Evolutionary conservation across 345 rosid genomes (phyloP).

Genomic region (Lumnitzera racemosa): DNA sequence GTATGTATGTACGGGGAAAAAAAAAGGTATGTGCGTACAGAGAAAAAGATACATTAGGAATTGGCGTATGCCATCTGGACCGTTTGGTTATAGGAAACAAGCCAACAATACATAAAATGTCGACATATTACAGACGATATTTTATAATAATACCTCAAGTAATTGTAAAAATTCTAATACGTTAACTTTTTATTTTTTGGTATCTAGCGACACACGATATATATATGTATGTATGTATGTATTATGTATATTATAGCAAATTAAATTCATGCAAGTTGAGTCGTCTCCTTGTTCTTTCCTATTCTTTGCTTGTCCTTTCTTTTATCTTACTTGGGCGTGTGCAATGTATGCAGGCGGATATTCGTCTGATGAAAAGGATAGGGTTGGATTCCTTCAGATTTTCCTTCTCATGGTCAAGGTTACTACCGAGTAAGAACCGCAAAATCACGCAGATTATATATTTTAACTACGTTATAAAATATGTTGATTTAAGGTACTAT

Average conservation of each 20-base stretch:
- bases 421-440: slow-evolving; percentile 20
- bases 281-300: background rate
- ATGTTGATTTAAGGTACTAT: background rate
- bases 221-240: no score
- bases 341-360: slow-evolving; percentile 13
- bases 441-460: background rate
- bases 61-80: no score
- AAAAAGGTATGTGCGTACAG: no score
- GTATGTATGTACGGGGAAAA: background rate
- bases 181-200: no score
- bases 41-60: background rate
- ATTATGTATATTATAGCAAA: no score
- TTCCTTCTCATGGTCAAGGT: slow-evolving; percentile 26
- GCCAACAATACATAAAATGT: no score
- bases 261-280: no score
- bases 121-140: no score
- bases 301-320: background rate
- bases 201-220: no score
- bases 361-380: slow-evolving; percentile 18
- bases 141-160: no score
- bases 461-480: background rate
- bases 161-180: no score
- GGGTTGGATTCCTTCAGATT: slow-evolving; percentile 25
- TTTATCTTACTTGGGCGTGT: background rate
- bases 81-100: no score